Percentiles rank a stretch among this genome's conserved stretches.
Conservation (phyloP, 73 alveolate genomes). For the Paramecium sonneborni region DNA sequence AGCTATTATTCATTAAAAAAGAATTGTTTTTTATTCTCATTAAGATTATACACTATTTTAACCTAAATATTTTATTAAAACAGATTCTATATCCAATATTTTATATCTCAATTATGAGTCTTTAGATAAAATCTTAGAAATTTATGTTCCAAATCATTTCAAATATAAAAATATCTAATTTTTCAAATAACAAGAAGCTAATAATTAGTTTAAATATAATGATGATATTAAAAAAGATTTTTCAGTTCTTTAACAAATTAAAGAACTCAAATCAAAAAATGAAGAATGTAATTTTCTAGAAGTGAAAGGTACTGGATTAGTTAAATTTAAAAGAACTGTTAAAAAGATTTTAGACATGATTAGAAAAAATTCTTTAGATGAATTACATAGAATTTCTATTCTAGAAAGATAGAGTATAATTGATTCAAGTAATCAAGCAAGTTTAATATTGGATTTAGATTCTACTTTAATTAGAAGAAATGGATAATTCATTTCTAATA, state of each 20-base stretch:
- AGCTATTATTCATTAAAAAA: neutral
- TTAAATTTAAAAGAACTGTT: slow-evolving; percentile 15
- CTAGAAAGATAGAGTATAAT: neutral
- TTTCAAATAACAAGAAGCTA: neutral
- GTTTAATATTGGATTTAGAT: neutral
- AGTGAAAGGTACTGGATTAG: neutral
- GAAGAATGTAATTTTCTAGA: neutral
- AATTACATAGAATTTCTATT: neutral
- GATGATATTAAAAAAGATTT: neutral
- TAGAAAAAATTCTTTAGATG: neutral
- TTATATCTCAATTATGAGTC: neutral
- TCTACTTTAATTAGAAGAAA: neutral
- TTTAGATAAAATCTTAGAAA: neutral
- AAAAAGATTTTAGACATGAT: neutral
- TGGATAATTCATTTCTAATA: neutral
- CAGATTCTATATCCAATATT: neutral
- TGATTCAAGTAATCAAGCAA: neutral
- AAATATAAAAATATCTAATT: neutral
- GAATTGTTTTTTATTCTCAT: neutral
- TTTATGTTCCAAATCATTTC: neutral
- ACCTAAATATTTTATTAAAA: neutral
- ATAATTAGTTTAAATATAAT: neutral
- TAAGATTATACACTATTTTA: neutral
- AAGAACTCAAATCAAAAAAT: neutral
- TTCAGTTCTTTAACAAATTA: neutral